Evolutionary conservation across 164 flowering plant genomes (phyloP).

Genomic region (Nymphaea thermarum): DNA sequence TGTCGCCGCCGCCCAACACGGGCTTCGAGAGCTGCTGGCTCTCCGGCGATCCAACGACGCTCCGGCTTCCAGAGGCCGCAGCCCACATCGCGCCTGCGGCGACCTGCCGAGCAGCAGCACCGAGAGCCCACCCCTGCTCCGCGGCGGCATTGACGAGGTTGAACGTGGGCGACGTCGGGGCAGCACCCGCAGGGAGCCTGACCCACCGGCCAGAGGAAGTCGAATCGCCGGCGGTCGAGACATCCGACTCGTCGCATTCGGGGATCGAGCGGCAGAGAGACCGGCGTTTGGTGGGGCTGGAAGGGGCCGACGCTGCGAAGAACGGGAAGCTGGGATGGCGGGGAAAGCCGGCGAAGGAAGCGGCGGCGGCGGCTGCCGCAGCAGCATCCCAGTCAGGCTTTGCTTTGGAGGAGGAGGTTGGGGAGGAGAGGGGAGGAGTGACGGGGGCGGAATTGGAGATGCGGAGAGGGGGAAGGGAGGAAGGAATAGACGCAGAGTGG

Average conservation of each 20-base stretch:
- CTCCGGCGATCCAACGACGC: neutral
- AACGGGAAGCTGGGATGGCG: constrained; percentile 27
- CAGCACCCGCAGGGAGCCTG: constrained; percentile 15
- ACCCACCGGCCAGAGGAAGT: constrained; percentile 47
- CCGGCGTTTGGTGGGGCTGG: constrained; percentile 68
- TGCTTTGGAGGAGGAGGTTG: constrained; percentile 14
- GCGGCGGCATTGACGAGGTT: constrained; percentile 50
- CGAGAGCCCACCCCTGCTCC: constrained; percentile 11
- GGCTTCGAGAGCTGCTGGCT: neutral
- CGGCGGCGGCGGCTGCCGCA: constrained; percentile 18
- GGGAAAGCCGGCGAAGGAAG: constrained; percentile 6
- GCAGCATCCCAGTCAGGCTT: constrained; percentile 51
- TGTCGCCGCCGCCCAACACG: constrained; percentile 7
- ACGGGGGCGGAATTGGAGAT: constrained; percentile 95
- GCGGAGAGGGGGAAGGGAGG: constrained; percentile 79
- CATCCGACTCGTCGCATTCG: constrained; percentile 69
- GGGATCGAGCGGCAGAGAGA: constrained; percentile 54
- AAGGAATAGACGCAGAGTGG: constrained; percentile 24
- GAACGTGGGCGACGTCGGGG: constrained; percentile 80
- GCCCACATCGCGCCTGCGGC: neutral
- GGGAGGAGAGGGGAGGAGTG: constrained; percentile 88
- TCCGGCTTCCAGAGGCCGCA: neutral
- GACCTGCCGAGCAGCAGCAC: neutral
- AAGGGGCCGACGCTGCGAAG: constrained; percentile 74
- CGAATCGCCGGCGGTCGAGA: constrained; percentile 39